These are phyloP conservation scores for Craterostigma plantagineum DNA, from an alignment of 257 asterid species.

Conservation along the genomic window DNA sequence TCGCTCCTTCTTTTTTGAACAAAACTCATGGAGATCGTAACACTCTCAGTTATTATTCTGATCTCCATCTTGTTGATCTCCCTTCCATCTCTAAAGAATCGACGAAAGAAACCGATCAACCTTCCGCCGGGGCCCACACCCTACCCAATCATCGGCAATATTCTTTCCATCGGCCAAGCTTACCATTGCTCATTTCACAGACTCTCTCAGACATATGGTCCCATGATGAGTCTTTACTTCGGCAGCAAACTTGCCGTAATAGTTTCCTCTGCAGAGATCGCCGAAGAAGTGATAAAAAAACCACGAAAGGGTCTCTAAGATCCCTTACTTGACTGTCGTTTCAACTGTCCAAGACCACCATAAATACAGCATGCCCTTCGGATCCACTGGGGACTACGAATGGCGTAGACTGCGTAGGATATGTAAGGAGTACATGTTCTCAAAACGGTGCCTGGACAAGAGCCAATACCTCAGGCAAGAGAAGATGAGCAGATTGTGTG, in stretches of 20 bases:
- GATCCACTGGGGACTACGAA: conserved; percentile 8
- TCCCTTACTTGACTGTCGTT: too few species aligned
- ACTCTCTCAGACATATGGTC: conserved; percentile 36
- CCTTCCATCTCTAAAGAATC: background rate
- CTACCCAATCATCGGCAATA: conserved; percentile 45
- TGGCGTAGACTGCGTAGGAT: conserved; percentile 21
- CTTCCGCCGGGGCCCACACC: conserved; percentile 46
- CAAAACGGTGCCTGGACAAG: conserved; percentile 11
- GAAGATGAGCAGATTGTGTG: conserved; percentile 11
- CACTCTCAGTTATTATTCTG: too few species aligned
- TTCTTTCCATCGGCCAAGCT: conserved; percentile 30
- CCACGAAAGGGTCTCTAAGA: conserved; percentile 8
- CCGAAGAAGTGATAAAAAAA: conserved; percentile 20
- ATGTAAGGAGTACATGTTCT: conserved; percentile 19
- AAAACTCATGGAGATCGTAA: too few species aligned
- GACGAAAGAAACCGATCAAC: conserved; percentile 5
- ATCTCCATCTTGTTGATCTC: too few species aligned
- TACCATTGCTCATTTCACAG: conserved; percentile 29
- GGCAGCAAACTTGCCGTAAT: conserved; percentile 29
- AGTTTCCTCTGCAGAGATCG: conserved; percentile 32
- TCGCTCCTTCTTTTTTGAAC: too few species aligned
- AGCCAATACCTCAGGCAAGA: conserved; percentile 11
- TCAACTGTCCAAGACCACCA: conserved; percentile 10
- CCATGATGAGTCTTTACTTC: conserved; percentile 27
- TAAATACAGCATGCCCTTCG: conserved; percentile 9